phyloP scores from a whole-genome alignment of 257 asterid species.

The Solanum pennellii region DNA sequence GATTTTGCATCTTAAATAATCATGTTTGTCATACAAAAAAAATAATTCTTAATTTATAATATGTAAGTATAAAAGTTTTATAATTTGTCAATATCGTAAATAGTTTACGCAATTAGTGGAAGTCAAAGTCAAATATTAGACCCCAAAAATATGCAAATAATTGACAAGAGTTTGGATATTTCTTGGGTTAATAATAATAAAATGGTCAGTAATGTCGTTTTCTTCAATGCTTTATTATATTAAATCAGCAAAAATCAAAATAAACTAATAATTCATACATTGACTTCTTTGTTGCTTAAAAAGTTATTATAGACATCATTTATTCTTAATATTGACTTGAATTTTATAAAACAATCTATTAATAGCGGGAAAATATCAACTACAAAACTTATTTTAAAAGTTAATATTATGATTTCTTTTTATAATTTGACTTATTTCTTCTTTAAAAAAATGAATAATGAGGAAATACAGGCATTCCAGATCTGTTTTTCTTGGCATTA shows the following conservation, averaged over 20 bases:
- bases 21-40: background rate
- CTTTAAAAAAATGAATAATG: background rate
- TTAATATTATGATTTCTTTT: background rate
- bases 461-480: background rate
- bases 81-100: background rate
- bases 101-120: background rate
- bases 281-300: background rate
- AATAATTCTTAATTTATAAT: background rate
- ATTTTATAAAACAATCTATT: background rate
- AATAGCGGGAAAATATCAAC: background rate
- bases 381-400: background rate
- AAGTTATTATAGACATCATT: background rate
- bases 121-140: background rate
- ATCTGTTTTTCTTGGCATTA: background rate
- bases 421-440: background rate
- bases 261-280: background rate
- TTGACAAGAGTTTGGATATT: background rate
- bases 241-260: background rate
- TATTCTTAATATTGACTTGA: background rate
- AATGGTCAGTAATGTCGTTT: background rate
- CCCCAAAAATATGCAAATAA: background rate
- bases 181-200: background rate
- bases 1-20: background rate
- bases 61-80: background rate
- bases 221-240: background rate